phyloP scores from a whole-genome alignment of 129 eudicot species.

The Rutidosis leptorrhynchoides region DNA sequence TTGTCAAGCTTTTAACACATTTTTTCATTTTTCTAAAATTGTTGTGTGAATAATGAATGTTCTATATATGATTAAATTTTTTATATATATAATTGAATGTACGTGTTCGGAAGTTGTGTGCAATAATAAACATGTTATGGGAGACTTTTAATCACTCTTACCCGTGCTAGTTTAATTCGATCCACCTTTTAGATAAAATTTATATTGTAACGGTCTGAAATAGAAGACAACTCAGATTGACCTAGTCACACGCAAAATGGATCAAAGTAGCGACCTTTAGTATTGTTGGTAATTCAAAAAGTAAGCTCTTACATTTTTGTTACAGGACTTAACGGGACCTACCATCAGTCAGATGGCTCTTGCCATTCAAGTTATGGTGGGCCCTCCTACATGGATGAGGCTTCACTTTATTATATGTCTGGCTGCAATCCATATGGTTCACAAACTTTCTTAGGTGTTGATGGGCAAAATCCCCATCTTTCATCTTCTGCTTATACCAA shows the following conservation, averaged over 20 bases:
- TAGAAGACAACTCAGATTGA: not conserved
- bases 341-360: slow-evolving; percentile 42
- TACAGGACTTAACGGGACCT: slow-evolving; percentile 49
- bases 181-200: not conserved
- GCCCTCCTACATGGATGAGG: slow-evolving; percentile 44
- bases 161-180: not conserved
- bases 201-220: not conserved
- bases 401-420: slow-evolving; percentile 51
- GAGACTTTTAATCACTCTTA: not conserved
- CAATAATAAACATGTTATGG: not conserved
- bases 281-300: not conserved
- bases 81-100: too few relatives aligned
- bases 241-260: not conserved
- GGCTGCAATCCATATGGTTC: slow-evolving; percentile 50
- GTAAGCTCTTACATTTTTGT: not conserved
- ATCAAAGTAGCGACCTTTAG: not conserved
- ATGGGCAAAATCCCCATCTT: slow-evolving; percentile 47
- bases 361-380: slow-evolving; percentile 33
- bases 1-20: not conserved
- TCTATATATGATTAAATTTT: too few relatives aligned
- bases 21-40: too few relatives aligned
- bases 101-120: not conserved
- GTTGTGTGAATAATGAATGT: not conserved
- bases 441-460: slow-evolving; percentile 44
- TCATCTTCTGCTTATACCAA: slow-evolving; percentile 43